Evolutionary conservation across 192 early-diverging fungal species (phyloP), one percentile per base, ranked within the genome.

Genomic region (Coemansia sp.): DNA sequence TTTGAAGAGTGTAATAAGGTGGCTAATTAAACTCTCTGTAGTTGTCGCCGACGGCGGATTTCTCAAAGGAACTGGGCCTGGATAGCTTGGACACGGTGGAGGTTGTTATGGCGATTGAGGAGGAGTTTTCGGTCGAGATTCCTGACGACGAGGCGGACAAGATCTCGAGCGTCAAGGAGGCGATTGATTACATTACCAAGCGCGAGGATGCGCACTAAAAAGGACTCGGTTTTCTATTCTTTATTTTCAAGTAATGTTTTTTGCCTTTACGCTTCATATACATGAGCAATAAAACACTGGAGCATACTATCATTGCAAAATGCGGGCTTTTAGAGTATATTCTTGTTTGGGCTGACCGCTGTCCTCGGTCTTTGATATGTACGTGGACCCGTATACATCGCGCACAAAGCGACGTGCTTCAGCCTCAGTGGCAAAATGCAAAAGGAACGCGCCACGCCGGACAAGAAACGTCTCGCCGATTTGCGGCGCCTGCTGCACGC

Each of bases 71-170:
- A 75, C 90, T 99, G 64, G 93, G 93, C 14, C 82, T 99, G 55
- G 97, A 99, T 81, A 92, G 89, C 73, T 86, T 99, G 61, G 97
- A 97, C 82, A 91, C 94, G 54, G 94, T 99, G 23, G 97, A 99
- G 83, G 93, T 99, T 56, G 95, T 96, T 57, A 97, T 99, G 95
- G 95, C 96, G 60, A 90, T 99, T 65, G 97, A 99, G 82, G 97
- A 99, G 74, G 97, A 99, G 81, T 99, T 99, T 83, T 94, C 91
- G 70, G 88, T 99, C 61, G 97, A 99, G 83, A 91, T 99, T 72
- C 88, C 93, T 56, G 97, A 99, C 70, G 90, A 93, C 79, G 95
- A 94, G 65, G 94, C 95, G 52, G 97, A 99, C 79, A 88, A 93
- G 72, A 97, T 99, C 83, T 84, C 89, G 75, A 93, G 88, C 52